Evolutionary conservation across 148 eudicot species (phyloP), one percentile per base, ranked within the genome.

Genomic region (Dysphania ambrosioides): DNA sequence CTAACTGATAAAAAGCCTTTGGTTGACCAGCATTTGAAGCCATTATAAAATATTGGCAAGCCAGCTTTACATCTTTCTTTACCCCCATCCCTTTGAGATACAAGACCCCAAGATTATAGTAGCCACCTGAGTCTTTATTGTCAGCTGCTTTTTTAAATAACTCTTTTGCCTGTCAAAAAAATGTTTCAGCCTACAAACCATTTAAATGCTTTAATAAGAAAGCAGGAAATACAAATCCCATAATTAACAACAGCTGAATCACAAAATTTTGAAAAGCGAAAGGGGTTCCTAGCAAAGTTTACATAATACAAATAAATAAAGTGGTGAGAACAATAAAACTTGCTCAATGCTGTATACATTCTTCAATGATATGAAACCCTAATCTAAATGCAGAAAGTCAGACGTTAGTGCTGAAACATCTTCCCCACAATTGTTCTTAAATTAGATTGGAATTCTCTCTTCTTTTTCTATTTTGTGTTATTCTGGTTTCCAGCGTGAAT

Each of bases 1-100:
- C 98, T 68, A 95, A 77, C 84, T 95, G 98, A 80, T 95, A 92
- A 73, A 90, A 92, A 70, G 98, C 97, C 83, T 95, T 95, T 18
- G 93, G 91, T 78, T 92, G 98, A 81, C 97, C 97, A 40, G 78
- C 83, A 84, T 90, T 86, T 53, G 91, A 87, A 75, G 97, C 97
- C 72, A 78, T 29, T 56, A 88, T 71, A 69, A 95, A 90, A 77
- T 75, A 84, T 71, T 87, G 84, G 79, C 88, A 82, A 32, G 98
- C 97, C 85, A 78, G 55, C 82, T 85, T 92, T 77, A 92, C 86
- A 85, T 95, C 96, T 73, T 86, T 86, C 74, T 90, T 88, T 36
- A 92, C 87, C 18, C 97, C 98, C 75, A 95, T 85, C 38, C 92
- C 96, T 89, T 92, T 95, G 69, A 95, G 95, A 86, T 90, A 87